phyloP scores from a whole-genome alignment of 805 yeast species.

The Candida mattraensis region DNA sequence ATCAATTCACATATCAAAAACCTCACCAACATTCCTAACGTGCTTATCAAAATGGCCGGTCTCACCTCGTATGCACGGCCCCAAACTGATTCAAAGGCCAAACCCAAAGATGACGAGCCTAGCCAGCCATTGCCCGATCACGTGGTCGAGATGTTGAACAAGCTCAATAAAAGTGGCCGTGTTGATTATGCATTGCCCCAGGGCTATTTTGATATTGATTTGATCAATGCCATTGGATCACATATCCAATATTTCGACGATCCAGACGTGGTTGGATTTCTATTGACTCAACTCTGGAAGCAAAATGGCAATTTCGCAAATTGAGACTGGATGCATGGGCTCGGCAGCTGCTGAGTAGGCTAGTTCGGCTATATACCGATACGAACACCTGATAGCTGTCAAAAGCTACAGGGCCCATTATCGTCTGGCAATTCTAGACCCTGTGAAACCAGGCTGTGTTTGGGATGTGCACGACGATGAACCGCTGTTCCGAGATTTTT shows the following conservation, averaged over 20 bases:
- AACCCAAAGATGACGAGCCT: constrained; percentile 5
- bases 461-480: constrained; percentile 6
- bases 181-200: constrained; percentile 79
- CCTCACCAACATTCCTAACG: constrained; percentile 19
- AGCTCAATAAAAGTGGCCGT: constrained; percentile 70
- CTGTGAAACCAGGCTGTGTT: no score
- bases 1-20: constrained; percentile 39
- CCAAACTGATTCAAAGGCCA: not conserved
- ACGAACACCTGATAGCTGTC: no score
- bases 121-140: constrained; percentile 25
- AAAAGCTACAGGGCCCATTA: no score
- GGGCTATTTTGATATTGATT: constrained; percentile 75
- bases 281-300: constrained; percentile 56
- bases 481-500: not conserved
- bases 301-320: constrained; percentile 1
- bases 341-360: no score
- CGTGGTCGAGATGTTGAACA: constrained; percentile 38
- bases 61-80: constrained; percentile 4
- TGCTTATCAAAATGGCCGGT: constrained; percentile 30
- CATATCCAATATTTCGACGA: constrained; percentile 90
- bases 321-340: constrained; percentile 1
- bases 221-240: constrained; percentile 80
- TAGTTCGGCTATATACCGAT: no score
- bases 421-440: no score
- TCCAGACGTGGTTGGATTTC: constrained; percentile 76